A percentile compares a stretch with the other conserved stretches of the same genome.
These are phyloP conservation scores for Aphanomyces cochlioides DNA, from an alignment of 352 stramenopile genomes.

Conservation along the genomic window DNA sequence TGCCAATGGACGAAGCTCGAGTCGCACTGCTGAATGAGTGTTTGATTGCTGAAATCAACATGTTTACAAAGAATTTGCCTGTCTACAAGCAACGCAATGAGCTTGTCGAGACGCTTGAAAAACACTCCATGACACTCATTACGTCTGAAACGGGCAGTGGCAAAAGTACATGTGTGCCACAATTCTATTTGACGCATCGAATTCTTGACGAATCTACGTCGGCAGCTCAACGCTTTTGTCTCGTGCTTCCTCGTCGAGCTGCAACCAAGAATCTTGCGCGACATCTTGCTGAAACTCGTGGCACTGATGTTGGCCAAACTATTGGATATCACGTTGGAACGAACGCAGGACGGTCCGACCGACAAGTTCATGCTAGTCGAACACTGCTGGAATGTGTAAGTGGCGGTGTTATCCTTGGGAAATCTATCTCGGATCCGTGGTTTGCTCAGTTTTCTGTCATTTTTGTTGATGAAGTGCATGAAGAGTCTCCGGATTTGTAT, in stretches of 20 bases:
- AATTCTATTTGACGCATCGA: neutral
- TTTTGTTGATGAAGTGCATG: conserved; percentile 38
- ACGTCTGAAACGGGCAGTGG: conserved; percentile 1
- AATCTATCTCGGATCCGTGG: conserved; percentile 10
- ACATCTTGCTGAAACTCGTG: neutral
- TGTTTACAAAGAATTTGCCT: neutral
- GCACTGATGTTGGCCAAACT: neutral
- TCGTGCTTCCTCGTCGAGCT: neutral
- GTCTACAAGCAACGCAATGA: neutral
- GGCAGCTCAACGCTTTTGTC: neutral
- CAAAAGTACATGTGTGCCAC: neutral
- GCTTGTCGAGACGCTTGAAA: neutral
- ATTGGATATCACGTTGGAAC: neutral
- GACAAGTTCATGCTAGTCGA: neutral
- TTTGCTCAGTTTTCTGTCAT: conserved; percentile 34
- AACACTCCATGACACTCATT: neutral
- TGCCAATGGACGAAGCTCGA: neutral
- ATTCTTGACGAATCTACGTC: neutral
- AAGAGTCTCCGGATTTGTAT: conserved; percentile 34
- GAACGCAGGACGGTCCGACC: neutral
- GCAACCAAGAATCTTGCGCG: neutral
- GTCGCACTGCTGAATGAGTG: conserved; percentile 1
- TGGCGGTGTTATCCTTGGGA: neutral
- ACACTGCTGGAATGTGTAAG: conserved; percentile 3
- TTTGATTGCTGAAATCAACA: neutral